Evolutionary conservation across 805 yeast genomes (phyloP).

Genomic region (Candida multigemmis): DNA sequence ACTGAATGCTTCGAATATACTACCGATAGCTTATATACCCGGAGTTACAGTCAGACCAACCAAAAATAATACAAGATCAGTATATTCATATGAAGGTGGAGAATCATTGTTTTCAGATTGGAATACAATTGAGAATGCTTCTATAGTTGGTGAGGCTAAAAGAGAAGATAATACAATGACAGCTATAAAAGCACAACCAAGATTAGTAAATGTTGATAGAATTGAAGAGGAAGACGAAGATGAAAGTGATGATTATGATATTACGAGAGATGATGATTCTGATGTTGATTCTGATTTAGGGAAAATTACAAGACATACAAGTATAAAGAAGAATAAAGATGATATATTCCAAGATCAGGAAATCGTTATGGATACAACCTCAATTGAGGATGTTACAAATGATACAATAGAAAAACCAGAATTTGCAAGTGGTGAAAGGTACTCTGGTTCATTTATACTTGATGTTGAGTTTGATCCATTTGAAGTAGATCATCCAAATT

Average conservation of each 20-base stretch:
- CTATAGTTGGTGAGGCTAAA: constrained; percentile 32
- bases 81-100: constrained; percentile 35
- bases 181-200: constrained; percentile 70
- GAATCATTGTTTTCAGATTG: constrained; percentile 34
- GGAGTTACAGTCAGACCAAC: constrained; percentile 70
- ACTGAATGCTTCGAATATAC: constrained; percentile 77
- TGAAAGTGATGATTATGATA: constrained; percentile 14
- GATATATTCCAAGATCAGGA: constrained; percentile 2
- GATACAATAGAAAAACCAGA: constrained; percentile 1
- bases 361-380: constrained; percentile 5
- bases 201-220: constrained; percentile 48
- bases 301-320: constrained; percentile 33
- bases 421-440: constrained; percentile 1
- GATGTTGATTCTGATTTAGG: constrained; percentile 40
- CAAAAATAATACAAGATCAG: constrained; percentile 32
- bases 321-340: constrained; percentile 12
- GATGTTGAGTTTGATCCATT: constrained; percentile 26
- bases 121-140: constrained; percentile 38
- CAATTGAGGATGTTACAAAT: constrained; percentile 1
- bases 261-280: constrained; percentile 17
- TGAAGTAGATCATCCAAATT: too few species aligned
- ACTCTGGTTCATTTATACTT: constrained; percentile 18
- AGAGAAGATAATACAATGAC: constrained; percentile 43
- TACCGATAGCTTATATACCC: constrained; percentile 90
- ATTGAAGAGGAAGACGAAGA: constrained; percentile 37